Base-by-base conservation (phyloP, 768 basidiomycete species). In the Kwoniella pini region DNA sequence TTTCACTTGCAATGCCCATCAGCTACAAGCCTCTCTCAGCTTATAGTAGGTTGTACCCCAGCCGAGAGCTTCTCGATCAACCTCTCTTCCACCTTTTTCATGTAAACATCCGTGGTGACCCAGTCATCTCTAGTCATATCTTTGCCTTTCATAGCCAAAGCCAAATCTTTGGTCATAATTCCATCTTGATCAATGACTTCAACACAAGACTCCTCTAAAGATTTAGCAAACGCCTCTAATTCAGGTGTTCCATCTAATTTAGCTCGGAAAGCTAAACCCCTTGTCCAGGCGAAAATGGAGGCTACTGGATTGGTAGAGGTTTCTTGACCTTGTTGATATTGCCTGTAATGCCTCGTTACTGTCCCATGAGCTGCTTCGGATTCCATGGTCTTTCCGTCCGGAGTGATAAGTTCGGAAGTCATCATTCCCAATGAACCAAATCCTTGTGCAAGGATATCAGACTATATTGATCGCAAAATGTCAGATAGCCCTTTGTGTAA, bases 251-350 rank as follows among this genome's bases (percentile, higher is more conserved):
- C 81, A 75, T 99, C 95, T 30, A 97, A 83, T 82, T 91, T 92
- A 65, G 93, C 94, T 67, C 93, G 88, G 81, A 92, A 91, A 54
- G 91, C 81, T 40, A 99, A 83, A 0, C 95, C 95, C 45, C 96
- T 87, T 15, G 95, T 98, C 95, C 95, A 99, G 7, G 95, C 95
- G 72, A 94, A 98, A 82, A 99, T 97, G 57, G 90, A 92, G 44
- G 95, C 95, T 68, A 98, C 93, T 39, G 95, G 94, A 84, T 99
- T 99, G 46, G 95, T 99, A 58, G 90, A 93, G 11, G 95, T 98
- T 82, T 98, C 96, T 60, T 88, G 87, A 51, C 95, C 95, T 82
- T 97, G 95, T 80, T 98, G 95, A 77, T 86, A 88, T 80, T 98
- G 95, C 57, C 95, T 88, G 80, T 94, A 99, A 81, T 98, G 95